Evolutionary conservation across 352 stramenopile genomes (phyloP), one percentile per base, ranked within the genome.

Genomic region (Pythium angustatum): DNA sequence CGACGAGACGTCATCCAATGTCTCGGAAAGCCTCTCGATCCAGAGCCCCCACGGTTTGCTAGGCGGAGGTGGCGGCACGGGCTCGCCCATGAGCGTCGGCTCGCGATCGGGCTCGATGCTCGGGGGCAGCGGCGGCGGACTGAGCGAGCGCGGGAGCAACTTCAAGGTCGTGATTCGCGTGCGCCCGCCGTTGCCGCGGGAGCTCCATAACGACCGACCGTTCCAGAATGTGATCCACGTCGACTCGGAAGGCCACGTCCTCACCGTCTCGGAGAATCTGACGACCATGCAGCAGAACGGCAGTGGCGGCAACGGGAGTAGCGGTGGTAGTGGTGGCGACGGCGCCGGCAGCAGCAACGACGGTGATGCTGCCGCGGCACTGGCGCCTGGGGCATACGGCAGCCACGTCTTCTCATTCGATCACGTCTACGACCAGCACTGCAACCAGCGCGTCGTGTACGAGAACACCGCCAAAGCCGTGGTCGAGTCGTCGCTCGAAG

Each of bases 91-190:
- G 36, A 74, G 70, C 27, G 62, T 76, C 26, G 58, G 62, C 55
- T 76, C 64, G 7, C 64, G 58, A 11, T 72, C 58, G 2, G 58
- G 64, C 21, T 72, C 64, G 11, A 55, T 67, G 34, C 8, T 50
- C 6, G 51, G 58, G 8, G 36, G 48, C 12, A 33, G 50, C 6
- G 41, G 44, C n/a, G n/a, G n/a, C n/a, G n/a, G n/a, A n/a, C n/a
- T n/a, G n/a, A n/a, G n/a, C 40, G 58, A 66, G 27, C 81, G 83
- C 10, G 83, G 83, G 2, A 87, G 79, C 58, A 96, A 96, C 71
- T 96, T 97, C 67, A 96, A 96, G 55, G 92, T 98, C 45, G 92
- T 97, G n/a, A 96, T 98, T 60, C 84, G 92, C 47, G 88, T 97
- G 26, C 85, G 92, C 1, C 92, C 92, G 1, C 91, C 91, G 2